Base-by-base conservation (phyloP, 1,284 basidiomycete species). In the Cryptococcus sp. region DNA sequence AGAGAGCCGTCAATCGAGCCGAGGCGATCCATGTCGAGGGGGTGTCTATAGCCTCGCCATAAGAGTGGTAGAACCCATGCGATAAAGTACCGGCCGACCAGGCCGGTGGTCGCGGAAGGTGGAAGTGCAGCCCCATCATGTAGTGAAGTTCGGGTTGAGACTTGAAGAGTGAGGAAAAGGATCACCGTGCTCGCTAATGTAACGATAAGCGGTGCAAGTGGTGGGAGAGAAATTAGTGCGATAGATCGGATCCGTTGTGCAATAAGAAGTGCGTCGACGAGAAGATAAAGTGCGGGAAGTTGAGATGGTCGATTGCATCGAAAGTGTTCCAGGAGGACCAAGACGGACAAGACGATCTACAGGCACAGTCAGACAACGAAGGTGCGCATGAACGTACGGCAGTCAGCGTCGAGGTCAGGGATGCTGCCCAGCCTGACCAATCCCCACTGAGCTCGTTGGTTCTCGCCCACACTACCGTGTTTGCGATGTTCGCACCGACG, bases 51-150 rank as follows among this genome's bases (percentile, higher is more conserved):
- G 13, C 64, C 64, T 23, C 61, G 53, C 48, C 50, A 60, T 4
- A 63, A 35, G 17, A 66, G 48, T 10, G 64, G 64, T 7, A 61
- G n/a, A 7, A 54, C 50, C 64, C 64, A 66, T 8, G 52, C 19
- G 17, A 63, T 35, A 19, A 63, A 45, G 54, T 63, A 63, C 22
- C 58, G 58, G 2, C 53, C 46, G 27, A 63, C 54, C 8, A 66
- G 50, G 11, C 64, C 64, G 38, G 61, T 55, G 0, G 59, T 63
- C 10, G 38, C 50, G 4, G 54, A 38, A 6, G 58, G 58, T 8
- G 64, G 59, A 2, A 61, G 30, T 20, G 50, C 30, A 10, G 17
- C 17, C 11, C 58, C 58, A 35, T 63, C 42, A 16, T 49, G 20
- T 4, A 61, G 49, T 15, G 59, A 63, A 10, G 43, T 11, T 19